Percentiles rank a stretch among this genome's conserved stretches.
These are phyloP conservation scores for Moesziomyces parantarcticus DNA, from an alignment of 1,284 basidiomycete species.

Conservation along the genomic window DNA sequence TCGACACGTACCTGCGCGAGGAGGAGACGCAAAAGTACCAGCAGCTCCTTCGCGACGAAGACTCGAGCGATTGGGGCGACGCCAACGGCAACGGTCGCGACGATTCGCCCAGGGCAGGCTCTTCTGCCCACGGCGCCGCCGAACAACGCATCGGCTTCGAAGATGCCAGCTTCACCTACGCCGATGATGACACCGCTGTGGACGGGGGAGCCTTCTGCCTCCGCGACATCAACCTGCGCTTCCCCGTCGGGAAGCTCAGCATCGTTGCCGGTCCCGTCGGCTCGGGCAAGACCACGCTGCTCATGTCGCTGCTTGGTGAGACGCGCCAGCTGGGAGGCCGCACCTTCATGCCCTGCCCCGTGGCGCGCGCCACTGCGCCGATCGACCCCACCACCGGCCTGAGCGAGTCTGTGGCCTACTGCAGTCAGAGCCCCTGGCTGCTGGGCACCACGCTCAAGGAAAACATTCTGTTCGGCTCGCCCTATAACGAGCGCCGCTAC, in stretches of 20 bases:
- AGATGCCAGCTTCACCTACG: constrained; percentile 70
- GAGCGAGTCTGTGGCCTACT: constrained; percentile 84
- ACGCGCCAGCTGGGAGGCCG: constrained; percentile 70
- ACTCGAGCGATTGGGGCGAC: constrained; percentile 58
- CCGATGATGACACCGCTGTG: constrained; percentile 42
- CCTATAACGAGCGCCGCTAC: constrained; percentile 82
- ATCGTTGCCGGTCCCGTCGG: constrained; percentile 75
- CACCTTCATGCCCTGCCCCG: constrained; percentile 72
- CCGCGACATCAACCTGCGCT: constrained; percentile 73
- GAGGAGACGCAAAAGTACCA: constrained; percentile 73
- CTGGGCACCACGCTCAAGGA: constrained; percentile 93
- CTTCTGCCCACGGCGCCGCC: constrained; percentile 2
- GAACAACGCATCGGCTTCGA: constrained; percentile 70
- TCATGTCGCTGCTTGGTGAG: constrained; percentile 75
- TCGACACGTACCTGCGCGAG: constrained; percentile 71
- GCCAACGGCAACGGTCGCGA: constrained; percentile 39
- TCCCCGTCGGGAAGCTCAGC: constrained; percentile 74
- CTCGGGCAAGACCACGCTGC: constrained; percentile 70
- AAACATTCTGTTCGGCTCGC: constrained; percentile 90
- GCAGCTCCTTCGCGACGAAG: constrained; percentile 68
- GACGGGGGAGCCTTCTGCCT: constrained; percentile 69
- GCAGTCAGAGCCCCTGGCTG: constrained; percentile 91
- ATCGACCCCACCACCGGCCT: constrained; percentile 73
- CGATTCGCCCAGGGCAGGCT: constrained; percentile 1
- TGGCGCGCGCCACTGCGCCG: constrained; percentile 65